These are phyloP conservation scores for Lipomyces anomalus DNA, from an alignment of 805 yeast species.

Conservation along the genomic window DNA sequence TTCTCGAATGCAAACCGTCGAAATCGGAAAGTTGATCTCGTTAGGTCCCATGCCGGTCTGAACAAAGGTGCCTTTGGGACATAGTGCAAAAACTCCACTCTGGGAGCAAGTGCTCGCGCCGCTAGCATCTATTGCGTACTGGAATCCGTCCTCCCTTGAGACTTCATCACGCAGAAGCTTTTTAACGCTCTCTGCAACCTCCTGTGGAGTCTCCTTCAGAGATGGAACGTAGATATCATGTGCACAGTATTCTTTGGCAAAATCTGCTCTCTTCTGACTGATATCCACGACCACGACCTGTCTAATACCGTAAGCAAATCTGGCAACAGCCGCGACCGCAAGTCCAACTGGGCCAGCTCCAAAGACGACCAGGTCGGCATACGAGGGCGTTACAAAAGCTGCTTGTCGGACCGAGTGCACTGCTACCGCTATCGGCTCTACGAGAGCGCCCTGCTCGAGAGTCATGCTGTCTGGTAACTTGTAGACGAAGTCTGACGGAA, in stretches of 20 bases:
- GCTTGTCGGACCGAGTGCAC: constrained; percentile 53
- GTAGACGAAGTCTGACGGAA: constrained; percentile 38
- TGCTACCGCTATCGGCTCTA: constrained; percentile 55
- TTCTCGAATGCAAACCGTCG: constrained; percentile 57
- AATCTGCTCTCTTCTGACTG: constrained; percentile 32
- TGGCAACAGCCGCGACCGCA: constrained; percentile 45
- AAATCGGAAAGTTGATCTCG: constrained; percentile 64
- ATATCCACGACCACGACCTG: constrained; percentile 61
- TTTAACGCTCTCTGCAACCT: too few relatives aligned
- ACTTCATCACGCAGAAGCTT: too few relatives aligned
- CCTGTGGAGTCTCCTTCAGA: too few relatives aligned
- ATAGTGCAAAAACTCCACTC: constrained; percentile 55
- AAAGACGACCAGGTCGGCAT: too few relatives aligned
- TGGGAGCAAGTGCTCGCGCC: constrained; percentile 73
- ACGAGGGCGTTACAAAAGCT: constrained; percentile 43
- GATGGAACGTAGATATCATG: too few relatives aligned
- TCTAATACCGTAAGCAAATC: constrained; percentile 65
- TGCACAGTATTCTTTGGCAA: too few relatives aligned
- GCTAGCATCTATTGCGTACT: constrained; percentile 63
- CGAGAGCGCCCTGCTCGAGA: constrained; percentile 46
- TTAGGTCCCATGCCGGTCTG: constrained; percentile 82
- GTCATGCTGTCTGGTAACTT: constrained; percentile 41
- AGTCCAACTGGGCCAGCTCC: constrained; percentile 55
- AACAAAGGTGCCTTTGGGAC: constrained; percentile 64
- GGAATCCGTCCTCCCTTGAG: too few relatives aligned